A percentile compares a stretch with the other conserved stretches of the same genome.
Evolutionary conservation across 805 yeast species (phyloP).

Genomic region (Candida verbasci): DNA sequence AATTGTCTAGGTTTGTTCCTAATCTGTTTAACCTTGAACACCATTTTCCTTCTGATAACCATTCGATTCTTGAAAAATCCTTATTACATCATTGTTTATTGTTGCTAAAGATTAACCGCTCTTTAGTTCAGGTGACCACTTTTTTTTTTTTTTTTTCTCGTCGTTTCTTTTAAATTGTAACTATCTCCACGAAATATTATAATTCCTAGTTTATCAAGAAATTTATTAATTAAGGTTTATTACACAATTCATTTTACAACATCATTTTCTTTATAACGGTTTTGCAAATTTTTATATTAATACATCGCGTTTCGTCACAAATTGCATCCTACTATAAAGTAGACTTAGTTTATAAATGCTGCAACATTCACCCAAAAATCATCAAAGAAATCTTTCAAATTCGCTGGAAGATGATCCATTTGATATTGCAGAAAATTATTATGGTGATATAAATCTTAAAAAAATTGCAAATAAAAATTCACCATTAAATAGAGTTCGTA

Average conservation of each 20-base stretch:
- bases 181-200: background rate
- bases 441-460: slow-evolving; percentile 47
- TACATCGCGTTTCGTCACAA: background rate
- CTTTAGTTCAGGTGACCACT: too few relatives aligned
- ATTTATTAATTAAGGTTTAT: too few relatives aligned
- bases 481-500: slow-evolving; percentile 49
- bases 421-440: slow-evolving; percentile 64
- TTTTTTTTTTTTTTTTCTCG: background rate
- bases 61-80: too few relatives aligned
- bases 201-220: too few relatives aligned
- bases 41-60: background rate
- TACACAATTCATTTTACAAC: too few relatives aligned
- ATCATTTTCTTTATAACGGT: too few relatives aligned
- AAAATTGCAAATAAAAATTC: slow-evolving; percentile 24
- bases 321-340: too few relatives aligned
- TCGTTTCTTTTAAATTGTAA: background rate
- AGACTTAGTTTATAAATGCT: slow-evolving; percentile 1
- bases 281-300: background rate
- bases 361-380: background rate
- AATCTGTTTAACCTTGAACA: too few relatives aligned
- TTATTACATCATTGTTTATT: too few relatives aligned
- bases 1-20: too few relatives aligned
- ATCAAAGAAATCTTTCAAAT: slow-evolving; percentile 31
- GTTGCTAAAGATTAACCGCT: too few relatives aligned
- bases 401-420: slow-evolving; percentile 58